A percentile compares a stretch with the other conserved stretches of the same genome.
Conservation (phyloP, 805 yeast species). For the Scheffersomyces spartinae region DNA sequence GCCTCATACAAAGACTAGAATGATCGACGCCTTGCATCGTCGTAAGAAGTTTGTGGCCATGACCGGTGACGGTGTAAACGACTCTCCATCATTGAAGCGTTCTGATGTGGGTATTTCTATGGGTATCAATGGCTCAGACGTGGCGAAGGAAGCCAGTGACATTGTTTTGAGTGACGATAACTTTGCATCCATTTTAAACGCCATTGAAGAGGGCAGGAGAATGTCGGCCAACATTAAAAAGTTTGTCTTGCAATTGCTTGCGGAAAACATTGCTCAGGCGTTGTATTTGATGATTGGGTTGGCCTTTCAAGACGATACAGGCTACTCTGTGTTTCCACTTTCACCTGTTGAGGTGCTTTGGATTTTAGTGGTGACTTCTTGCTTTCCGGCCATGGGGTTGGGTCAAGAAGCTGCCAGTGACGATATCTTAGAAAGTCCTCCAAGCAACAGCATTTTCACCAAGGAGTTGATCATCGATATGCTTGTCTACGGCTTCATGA, state of each 20-base stretch:
- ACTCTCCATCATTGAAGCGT: constrained; percentile 63
- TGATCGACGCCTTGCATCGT: constrained; percentile 30
- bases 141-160: constrained; percentile 76
- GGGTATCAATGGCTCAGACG: constrained; percentile 73
- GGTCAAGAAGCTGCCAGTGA: constrained; percentile 49
- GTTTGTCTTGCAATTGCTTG: constrained; percentile 20
- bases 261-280: constrained; percentile 18
- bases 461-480: constrained; percentile 59
- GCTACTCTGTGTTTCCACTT: constrained; percentile 69
- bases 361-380: constrained; percentile 23
- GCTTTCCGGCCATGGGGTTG: constrained; percentile 27
- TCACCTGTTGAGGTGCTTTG: constrained; percentile 31
- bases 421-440: constrained; percentile 54
- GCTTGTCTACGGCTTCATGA: constrained; percentile 59
- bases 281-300: constrained; percentile 48
- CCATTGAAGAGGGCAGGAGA: constrained; percentile 54
- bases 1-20: constrained; percentile 29
- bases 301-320: constrained; percentile 51
- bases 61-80: constrained; percentile 66
- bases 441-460: constrained; percentile 56
- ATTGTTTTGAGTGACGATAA: constrained; percentile 62
- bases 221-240: constrained; percentile 24
- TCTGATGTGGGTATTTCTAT: constrained; percentile 80
- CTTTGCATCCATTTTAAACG: constrained; percentile 68
- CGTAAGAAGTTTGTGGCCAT: constrained; percentile 25